Percentiles rank a stretch among this genome's conserved stretches.
These are phyloP conservation scores for Lasiosphaeria hispida DNA, from an alignment of 495 filamentous ascomycete species.

Conservation along the genomic window DNA sequence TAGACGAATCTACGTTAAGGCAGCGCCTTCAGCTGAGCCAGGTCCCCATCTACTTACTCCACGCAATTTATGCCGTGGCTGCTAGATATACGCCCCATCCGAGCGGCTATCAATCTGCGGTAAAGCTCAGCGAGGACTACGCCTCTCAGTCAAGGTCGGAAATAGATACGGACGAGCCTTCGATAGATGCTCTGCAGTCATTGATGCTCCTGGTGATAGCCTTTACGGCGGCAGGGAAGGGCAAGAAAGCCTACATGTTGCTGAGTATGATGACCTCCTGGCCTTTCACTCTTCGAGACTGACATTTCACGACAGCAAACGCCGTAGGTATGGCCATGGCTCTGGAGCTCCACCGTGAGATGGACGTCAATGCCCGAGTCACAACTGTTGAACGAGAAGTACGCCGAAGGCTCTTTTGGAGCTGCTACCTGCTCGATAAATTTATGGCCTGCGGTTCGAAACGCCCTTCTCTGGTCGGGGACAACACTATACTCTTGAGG, in stretches of 20 bases:
- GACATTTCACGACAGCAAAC: slow-evolving; percentile 50
- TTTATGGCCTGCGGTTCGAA: slow-evolving; percentile 77
- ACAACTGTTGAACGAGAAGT: slow-evolving; percentile 66
- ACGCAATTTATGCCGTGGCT: slow-evolving; percentile 73
- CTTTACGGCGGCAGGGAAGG: slow-evolving; percentile 72
- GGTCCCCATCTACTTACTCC: slow-evolving; percentile 59
- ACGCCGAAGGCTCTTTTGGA: slow-evolving; percentile 75
- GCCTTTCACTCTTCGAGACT: not conserved
- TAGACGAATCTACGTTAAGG: slow-evolving; percentile 69
- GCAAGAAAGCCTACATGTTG: slow-evolving; percentile 84
- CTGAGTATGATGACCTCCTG: slow-evolving; percentile 53
- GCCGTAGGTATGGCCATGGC: slow-evolving; percentile 79
- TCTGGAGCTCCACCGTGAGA: slow-evolving; percentile 71
- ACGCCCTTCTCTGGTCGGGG: slow-evolving; percentile 70
- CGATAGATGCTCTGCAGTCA: slow-evolving; percentile 70
- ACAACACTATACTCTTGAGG: slow-evolving; percentile 69
- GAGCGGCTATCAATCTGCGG: slow-evolving; percentile 57
- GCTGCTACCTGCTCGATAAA: slow-evolving; percentile 77
- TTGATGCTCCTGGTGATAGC: slow-evolving; percentile 72
- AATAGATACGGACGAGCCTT: slow-evolving; percentile 75
- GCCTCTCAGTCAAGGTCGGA: slow-evolving; percentile 62
- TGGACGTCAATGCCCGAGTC: slow-evolving; percentile 55
- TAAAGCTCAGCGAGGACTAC: slow-evolving; percentile 64
- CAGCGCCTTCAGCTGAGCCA: slow-evolving; percentile 65
- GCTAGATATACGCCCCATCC: slow-evolving; percentile 65